Evolutionary conservation across 176 grass and related monocot genomes (phyloP).

Genomic region (Panicum miliaceum): DNA sequence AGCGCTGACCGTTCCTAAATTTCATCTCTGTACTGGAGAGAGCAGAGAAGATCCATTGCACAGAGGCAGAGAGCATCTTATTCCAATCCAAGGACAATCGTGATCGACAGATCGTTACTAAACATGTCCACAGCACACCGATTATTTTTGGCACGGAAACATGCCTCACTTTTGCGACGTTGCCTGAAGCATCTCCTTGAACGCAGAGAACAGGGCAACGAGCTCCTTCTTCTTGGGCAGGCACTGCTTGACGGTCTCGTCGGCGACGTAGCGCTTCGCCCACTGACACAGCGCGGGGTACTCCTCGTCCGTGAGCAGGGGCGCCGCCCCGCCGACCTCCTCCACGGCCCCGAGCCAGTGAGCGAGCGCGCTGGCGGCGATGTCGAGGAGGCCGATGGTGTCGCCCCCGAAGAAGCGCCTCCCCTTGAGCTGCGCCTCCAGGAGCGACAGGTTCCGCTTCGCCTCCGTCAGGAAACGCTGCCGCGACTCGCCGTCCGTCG

Average conservation of each 20-base stretch:
- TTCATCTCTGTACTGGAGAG: neutral
- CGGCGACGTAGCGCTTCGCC: neutral
- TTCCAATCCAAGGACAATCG: neutral
- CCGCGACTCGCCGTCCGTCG: constrained; percentile 7
- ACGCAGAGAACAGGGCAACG: neutral
- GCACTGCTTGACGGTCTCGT: neutral
- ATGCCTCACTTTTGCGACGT: neutral
- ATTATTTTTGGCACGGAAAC: neutral
- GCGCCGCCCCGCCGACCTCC: neutral
- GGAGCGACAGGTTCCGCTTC: neutral
- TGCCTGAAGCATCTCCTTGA: neutral
- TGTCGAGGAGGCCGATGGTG: constrained; percentile 13
- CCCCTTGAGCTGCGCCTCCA: no score
- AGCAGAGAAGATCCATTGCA: no score
- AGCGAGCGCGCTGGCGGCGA: neutral
- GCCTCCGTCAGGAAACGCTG: neutral
- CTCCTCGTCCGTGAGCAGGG: neutral
- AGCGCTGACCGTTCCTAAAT: neutral
- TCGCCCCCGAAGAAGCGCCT: constrained; percentile 29
- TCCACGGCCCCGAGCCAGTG: neutral
- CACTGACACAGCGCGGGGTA: constrained; percentile 1
- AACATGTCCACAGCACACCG: neutral
- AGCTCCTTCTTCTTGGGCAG: neutral
- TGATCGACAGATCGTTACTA: neutral
- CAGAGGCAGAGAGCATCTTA: no score